Base-by-base conservation (phyloP, 805 yeast species). In the Isabelozyma rhagii region DNA sequence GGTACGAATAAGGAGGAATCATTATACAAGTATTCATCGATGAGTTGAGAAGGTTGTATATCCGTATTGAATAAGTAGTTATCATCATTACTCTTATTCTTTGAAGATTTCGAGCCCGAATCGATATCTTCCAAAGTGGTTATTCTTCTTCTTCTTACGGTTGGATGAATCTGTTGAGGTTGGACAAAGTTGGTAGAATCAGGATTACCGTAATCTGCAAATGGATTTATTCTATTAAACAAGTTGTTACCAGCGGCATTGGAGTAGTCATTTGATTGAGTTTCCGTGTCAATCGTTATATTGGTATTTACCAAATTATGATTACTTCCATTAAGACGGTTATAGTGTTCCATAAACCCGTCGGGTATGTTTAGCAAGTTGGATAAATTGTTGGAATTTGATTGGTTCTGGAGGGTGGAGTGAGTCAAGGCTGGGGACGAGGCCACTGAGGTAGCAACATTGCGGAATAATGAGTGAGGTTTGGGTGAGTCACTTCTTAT, bases 181-280 rank as follows among this genome's bases (percentile, higher is more conserved):
- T 46, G 47, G 29, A 54, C 2, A 41, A 48, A 15, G 28, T 50
- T 50, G 48, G 60, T 58, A 17, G 67, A 56, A 47, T 73, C 71
- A 4, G 77, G 77, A 54, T 72, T 66, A 39, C 71, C 77, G 49
- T 73, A 74, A 41, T 67, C 69, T 36, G 66, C 63, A 55, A 74
- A 74, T 9, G 78, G 78, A 40, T 64, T 58, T 21, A 21, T 21
- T 21, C 25, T 21, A 21, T 21, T 21, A 6, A 21, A 21, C 8
- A 58, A 43, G 27, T 43, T 48, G 39, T 31, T 47, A 41, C 8
- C 3, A 41, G 6, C n/a, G 21, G 13, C 13, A 28, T n/a, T 21
- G n/a, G 14, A 10, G 31, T 17, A n/a, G 17, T 11, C 11, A 25
- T 41, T 21, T n/a, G 15, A 5, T n/a, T 10, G 13, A 8, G 14